Conservation (phyloP, 495 filamentous ascomycete genomes). For the Terfezia claveryi region DNA sequence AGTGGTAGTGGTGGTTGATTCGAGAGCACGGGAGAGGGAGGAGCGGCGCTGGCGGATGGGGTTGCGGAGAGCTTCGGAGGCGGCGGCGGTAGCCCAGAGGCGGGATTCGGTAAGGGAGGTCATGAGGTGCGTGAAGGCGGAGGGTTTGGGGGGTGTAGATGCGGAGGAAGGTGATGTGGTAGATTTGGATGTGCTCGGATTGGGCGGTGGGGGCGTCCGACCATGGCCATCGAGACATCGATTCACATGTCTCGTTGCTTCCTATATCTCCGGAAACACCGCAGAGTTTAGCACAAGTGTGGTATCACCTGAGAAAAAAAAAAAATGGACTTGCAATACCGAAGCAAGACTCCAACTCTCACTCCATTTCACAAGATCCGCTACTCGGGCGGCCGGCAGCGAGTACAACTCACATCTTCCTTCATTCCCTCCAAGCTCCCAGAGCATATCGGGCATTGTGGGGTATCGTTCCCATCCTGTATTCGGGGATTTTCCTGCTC, state of each 20-base stretch:
- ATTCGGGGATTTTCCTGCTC: conserved; percentile 40
- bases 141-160: background rate
- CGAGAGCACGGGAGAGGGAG: conserved; percentile 59
- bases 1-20: conserved; percentile 80
- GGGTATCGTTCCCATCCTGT: conserved; percentile 30
- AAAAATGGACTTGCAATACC: background rate
- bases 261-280: conserved; percentile 13
- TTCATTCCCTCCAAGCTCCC: conserved; percentile 34
- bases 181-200: background rate
- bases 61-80: conserved; percentile 56
- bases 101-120: conserved; percentile 16
- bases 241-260: conserved; percentile 57
- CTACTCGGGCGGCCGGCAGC: background rate
- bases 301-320: background rate
- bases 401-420: conserved; percentile 26
- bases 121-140: background rate
- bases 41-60: conserved; percentile 16
- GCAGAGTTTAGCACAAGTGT: conserved; percentile 3
- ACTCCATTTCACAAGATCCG: no score
- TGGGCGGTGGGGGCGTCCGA: conserved; percentile 5
- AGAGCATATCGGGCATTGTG: conserved; percentile 56
- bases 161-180: background rate
- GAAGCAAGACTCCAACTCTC: background rate
- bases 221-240: conserved; percentile 64
- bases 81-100: conserved; percentile 38